Conservation (phyloP, 768 basidiomycete species). For the Coprinopsis marcescibilis region DNA sequence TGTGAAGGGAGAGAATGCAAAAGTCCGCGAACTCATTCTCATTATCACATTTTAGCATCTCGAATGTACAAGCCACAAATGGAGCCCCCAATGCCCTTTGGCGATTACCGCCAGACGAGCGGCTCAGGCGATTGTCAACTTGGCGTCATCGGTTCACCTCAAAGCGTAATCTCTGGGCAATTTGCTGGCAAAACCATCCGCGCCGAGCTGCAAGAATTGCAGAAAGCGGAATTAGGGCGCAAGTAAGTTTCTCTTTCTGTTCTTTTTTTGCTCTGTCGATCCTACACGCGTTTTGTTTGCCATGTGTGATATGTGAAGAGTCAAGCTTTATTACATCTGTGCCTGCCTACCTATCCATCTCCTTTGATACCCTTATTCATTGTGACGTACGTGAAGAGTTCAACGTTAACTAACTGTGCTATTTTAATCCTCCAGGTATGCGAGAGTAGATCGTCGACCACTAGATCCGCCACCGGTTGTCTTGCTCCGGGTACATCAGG, state of each 20-base stretch:
- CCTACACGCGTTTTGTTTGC: neutral
- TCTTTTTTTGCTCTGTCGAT: too few relatives aligned
- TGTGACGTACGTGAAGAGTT: conserved; percentile 6
- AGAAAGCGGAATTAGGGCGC: conserved; percentile 62
- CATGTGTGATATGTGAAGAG: conserved; percentile 9
- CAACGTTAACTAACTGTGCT: conserved; percentile 7
- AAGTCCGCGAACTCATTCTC: neutral
- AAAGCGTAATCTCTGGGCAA: conserved; percentile 38
- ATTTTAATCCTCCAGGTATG: conserved; percentile 38
- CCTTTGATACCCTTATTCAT: conserved; percentile 6
- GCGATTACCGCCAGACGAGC: conserved; percentile 10
- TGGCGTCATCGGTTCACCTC: conserved; percentile 6
- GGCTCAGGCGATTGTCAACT: conserved; percentile 8
- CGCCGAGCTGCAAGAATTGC: conserved; percentile 51
- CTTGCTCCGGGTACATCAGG: conserved; percentile 45
- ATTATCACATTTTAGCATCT: conserved; percentile 2
- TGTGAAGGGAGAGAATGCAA: conserved; percentile 9
- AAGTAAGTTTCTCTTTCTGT: conserved; percentile 36
- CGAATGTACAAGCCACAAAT: conserved; percentile 12
- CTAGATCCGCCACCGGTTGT: conserved; percentile 62
- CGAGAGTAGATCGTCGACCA: conserved; percentile 57
- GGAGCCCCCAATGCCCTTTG: conserved; percentile 7
- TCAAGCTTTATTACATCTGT: conserved; percentile 8
- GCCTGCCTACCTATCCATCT: conserved; percentile 5
- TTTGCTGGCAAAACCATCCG: conserved; percentile 46